These are phyloP conservation scores for Hymenoscyphus occultus DNA, from an alignment of 2,329 filamentous ascomycete species.

Conservation along the genomic window DNA sequence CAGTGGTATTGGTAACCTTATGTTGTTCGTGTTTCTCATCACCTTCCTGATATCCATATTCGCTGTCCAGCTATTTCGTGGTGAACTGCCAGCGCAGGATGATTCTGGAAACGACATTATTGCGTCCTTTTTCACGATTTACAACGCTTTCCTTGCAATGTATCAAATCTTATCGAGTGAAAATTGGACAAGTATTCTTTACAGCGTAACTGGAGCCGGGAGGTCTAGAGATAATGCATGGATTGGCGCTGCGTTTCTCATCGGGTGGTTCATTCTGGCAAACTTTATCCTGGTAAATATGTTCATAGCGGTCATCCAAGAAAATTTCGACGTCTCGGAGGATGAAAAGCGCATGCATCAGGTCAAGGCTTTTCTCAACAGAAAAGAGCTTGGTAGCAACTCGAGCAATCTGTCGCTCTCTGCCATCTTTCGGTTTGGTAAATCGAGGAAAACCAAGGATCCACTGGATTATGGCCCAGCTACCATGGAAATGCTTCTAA, in stretches of 20 bases:
- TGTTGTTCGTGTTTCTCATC: conserved; percentile 93
- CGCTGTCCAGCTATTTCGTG: conserved; percentile 87
- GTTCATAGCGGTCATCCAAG: conserved; percentile 99
- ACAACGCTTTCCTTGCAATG: conserved; percentile 95
- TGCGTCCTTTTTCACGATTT: conserved; percentile 85
- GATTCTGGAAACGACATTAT: conserved; percentile 58
- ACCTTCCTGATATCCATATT: conserved; percentile 94
- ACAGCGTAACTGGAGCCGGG: conserved; percentile 72
- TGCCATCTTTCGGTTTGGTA: conserved; percentile 63
- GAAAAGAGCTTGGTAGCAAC: conserved; percentile 75
- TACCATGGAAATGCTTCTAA: conserved; percentile 92
- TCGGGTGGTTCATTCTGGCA: conserved; percentile 91
- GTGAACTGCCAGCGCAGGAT: conserved; percentile 69
- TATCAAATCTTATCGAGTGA: conserved; percentile 96
- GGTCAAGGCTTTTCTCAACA: conserved; percentile 89
- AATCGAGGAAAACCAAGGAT: conserved; percentile 64
- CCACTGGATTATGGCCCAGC: conserved; percentile 89
- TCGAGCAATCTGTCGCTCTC: conserved; percentile 73
- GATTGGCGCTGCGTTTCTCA: conserved; percentile 88
- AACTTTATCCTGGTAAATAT: conserved; percentile 98
- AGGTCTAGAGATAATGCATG: conserved; percentile 69
- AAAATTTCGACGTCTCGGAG: conserved; percentile 98
- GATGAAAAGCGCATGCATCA: conserved; percentile 97
- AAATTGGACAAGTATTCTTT: conserved; percentile 89
- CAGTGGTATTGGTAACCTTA: conserved; percentile 86